phyloP scores from a whole-genome alignment of 805 yeast genomes.

The Saccharomyces cerevisiae region DNA sequence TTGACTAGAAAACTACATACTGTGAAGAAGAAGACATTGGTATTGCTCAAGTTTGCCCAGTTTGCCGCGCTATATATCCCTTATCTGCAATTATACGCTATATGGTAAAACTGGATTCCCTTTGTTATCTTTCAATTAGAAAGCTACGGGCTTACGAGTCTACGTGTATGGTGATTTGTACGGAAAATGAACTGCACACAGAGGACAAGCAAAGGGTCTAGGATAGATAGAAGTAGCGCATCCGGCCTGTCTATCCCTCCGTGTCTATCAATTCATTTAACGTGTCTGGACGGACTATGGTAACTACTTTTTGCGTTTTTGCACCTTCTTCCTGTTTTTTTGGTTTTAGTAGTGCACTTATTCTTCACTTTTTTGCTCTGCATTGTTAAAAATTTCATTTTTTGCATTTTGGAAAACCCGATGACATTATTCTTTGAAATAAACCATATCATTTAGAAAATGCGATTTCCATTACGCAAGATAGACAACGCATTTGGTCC shows the following conservation, averaged over 20 bases:
- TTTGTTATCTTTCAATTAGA: neutral
- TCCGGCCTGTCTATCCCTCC: neutral
- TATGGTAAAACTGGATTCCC: neutral
- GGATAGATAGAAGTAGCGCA: neutral
- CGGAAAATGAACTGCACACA: neutral
- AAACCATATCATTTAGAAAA: neutral
- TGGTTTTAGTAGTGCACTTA: neutral
- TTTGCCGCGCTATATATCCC: neutral
- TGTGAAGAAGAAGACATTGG: constrained; percentile 26
- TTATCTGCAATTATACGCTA: neutral
- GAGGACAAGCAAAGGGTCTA: neutral
- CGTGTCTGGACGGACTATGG: neutral
- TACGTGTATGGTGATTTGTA: neutral
- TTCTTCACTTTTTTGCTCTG: neutral
- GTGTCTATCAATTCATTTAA: neutral
- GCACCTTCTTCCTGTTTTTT: neutral
- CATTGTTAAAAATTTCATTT: neutral
- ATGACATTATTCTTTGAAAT: neutral
- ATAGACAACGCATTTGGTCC: neutral
- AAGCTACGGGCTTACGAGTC: neutral
- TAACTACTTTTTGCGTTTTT: neutral
- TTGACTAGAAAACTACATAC: constrained; percentile 9
- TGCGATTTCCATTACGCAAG: neutral
- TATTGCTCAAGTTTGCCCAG: neutral
- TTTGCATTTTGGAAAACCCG: neutral